Evolutionary conservation across 495 filamentous ascomycete genomes (phyloP), one percentile per base, ranked within the genome.

Genomic region (Margaritispora aquatica): DNA sequence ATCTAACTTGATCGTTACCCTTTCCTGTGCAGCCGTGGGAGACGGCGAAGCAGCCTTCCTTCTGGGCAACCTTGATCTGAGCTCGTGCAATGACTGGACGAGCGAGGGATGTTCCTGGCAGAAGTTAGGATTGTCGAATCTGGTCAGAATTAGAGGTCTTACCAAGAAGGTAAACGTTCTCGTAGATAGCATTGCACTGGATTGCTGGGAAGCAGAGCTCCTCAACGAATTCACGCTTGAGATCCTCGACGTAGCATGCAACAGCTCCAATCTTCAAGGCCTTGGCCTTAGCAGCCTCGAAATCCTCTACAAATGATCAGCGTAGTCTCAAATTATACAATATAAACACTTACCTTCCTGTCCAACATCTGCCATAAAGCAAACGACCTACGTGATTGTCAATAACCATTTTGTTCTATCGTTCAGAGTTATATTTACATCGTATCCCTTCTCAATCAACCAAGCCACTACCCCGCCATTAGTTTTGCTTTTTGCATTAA

Each of bases 81-180:
- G 86, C 86, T 56, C 91, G 84, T 54, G 91, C 91, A 66, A 96
- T 96, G 63, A 96, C 84, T 36, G 93, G 92, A 44, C 93, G 86
- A 65, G 92, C 93, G 31, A 97, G 80, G 24, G 79, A 84, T 60
- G 89, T 93, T 59, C 83, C 73, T 76, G 36, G 34, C 46, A 20
- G 2, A 10, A 29, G 26, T 59, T 56, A 48, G 23, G 41, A 47
- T 10, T 13, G 46, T 15, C 44, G 20, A 4, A 15, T 8, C 2
- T 53, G 51, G 11, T 2, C 24, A 21, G 22, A 36, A 31, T 8
- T 55, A 24, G 1, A 49, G 7, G 5, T 38, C 67, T 47, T 76
- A 72, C 84, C 89, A 26, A 91, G 78, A 49, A 92, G 83, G 75
- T 91, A 92, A 56, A 84, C 78, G 66, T 87, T 84, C 77, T 96